Evolutionary conservation across 2,329 filamentous ascomycete genomes (phyloP).

Genomic region (Diaporthe sp.): DNA sequence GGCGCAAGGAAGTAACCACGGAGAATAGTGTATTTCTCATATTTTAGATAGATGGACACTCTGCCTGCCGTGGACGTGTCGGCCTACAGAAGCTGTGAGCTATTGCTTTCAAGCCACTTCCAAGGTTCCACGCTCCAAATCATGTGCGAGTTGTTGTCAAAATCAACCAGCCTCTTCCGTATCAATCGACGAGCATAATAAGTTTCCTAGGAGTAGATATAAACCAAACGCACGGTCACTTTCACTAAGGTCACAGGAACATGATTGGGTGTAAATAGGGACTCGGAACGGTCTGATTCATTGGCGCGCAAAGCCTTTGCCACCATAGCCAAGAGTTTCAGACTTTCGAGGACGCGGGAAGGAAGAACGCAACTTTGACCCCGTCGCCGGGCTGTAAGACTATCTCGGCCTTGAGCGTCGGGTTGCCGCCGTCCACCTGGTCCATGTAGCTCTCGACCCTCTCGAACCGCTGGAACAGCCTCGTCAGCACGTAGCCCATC

Average conservation of each 20-base stretch:
- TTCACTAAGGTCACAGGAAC: neutral
- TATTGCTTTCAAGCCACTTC: neutral
- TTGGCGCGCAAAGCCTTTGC: neutral
- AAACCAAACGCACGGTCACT: neutral
- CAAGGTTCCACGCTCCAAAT: neutral
- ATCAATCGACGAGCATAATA: neutral
- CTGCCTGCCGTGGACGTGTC: neutral
- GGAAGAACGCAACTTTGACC: constrained; percentile 66
- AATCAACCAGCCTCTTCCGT: neutral
- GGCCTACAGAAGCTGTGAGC: neutral
- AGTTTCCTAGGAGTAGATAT: neutral
- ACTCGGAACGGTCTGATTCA: neutral
- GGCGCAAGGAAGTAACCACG: no score
- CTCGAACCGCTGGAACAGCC: constrained; percentile 79
- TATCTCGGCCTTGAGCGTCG: constrained; percentile 68
- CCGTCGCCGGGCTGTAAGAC: constrained; percentile 69
- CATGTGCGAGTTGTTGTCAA: neutral
- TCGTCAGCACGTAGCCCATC: constrained; percentile 77
- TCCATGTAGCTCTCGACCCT: constrained; percentile 68
- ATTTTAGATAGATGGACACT: neutral
- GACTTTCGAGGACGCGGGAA: constrained; percentile 48
- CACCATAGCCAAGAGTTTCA: neutral
- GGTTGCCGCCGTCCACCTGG: constrained; percentile 63
- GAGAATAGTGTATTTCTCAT: neutral
- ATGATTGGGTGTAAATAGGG: neutral